Evolutionary conservation across 2,329 filamentous ascomycete species (phyloP).

Genomic region (Allantophomopsis cytisporea): DNA sequence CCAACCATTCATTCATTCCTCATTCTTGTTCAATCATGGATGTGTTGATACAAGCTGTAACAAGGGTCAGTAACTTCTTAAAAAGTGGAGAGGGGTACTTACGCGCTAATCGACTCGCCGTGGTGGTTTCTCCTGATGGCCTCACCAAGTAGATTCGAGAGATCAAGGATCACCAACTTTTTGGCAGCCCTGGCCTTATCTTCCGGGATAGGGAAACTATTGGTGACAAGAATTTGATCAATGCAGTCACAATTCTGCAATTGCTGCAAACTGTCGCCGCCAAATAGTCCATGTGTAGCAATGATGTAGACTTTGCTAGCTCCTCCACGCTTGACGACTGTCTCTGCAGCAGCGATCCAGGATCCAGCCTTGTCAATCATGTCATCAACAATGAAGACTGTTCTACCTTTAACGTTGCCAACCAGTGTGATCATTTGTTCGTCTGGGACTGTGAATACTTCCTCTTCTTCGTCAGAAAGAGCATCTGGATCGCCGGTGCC

Average conservation of each 20-base stretch:
- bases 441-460: slow-evolving; percentile 65
- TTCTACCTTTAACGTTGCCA: slow-evolving; percentile 76
- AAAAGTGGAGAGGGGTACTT: too few relatives aligned
- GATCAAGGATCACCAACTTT: slow-evolving; percentile 82
- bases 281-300: slow-evolving; percentile 91
- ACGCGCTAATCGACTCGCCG: slow-evolving; percentile 57
- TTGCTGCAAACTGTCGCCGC: slow-evolving; percentile 76
- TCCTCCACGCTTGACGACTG: slow-evolving; percentile 81
- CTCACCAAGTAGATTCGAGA: slow-evolving; percentile 79
- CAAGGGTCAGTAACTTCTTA: too few relatives aligned
- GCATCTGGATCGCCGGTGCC: slow-evolving; percentile 74
- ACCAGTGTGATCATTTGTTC: slow-evolving; percentile 98
- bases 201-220: slow-evolving; percentile 84
- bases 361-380: slow-evolving; percentile 97
- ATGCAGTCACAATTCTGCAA: slow-evolving; percentile 90
- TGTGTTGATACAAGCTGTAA: too few relatives aligned
- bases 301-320: slow-evolving; percentile 96
- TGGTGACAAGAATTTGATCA: slow-evolving; percentile 86
- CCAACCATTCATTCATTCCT: neutral
- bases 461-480: slow-evolving; percentile 85
- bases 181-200: slow-evolving; percentile 55
- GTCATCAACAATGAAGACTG: slow-evolving; percentile 92
- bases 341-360: slow-evolving; percentile 96
- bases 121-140: slow-evolving; percentile 94
- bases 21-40: too few relatives aligned